Evolutionary conservation across 441 rosid genomes (phyloP), one percentile per base, ranked within the genome.

Genomic region (Pelargonium cotyledonis): DNA sequence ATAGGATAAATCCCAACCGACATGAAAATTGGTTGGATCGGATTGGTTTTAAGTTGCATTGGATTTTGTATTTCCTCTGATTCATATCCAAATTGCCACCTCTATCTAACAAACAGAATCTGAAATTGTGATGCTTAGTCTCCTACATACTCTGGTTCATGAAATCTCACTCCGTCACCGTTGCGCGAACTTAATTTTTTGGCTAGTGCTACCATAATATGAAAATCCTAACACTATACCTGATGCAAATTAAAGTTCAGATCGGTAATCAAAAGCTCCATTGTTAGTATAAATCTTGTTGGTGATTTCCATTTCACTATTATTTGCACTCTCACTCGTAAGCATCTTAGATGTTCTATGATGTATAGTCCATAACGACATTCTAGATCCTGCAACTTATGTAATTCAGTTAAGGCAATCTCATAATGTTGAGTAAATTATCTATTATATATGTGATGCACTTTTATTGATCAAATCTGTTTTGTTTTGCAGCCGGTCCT

Each of bases 401-500:
- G 1, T n/a, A 47, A 11, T 47, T 47, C 53, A n/a, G 15, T 47
- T 10, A 14, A 12, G 15, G 53, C 53, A 11, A n/a, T 11, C 15
- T 47, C 53, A 6, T 47, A 4, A 12, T 15, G 55, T 19, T 55
- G 8, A 55, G 61, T 10, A 55, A 55, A 2, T 58, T 58, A 31
- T 19, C 12, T 3, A 58, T 9, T 19, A 58, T 19, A 18, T 19
- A 58, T 58, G 21, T 21, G 21, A 16, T 58, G 31, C 63, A 21
- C 63, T 58, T 58, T 58, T 58, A 5, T 19, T 58, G 63, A 21
- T 19, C 63, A 4, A 1, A 19, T 9, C 63, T 58, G 63, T 58
- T 44, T 9, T 67, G 21, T 51, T 66, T 64, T 79, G 79, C 84
- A 94, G 97, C 93, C 81, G 97, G 97, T 53, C 88, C 89, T 7